Evolutionary conservation across 2,329 filamentous ascomycete genomes (phyloP), one percentile per base, ranked within the genome.

Genomic region (Pseudocercospora vitis): DNA sequence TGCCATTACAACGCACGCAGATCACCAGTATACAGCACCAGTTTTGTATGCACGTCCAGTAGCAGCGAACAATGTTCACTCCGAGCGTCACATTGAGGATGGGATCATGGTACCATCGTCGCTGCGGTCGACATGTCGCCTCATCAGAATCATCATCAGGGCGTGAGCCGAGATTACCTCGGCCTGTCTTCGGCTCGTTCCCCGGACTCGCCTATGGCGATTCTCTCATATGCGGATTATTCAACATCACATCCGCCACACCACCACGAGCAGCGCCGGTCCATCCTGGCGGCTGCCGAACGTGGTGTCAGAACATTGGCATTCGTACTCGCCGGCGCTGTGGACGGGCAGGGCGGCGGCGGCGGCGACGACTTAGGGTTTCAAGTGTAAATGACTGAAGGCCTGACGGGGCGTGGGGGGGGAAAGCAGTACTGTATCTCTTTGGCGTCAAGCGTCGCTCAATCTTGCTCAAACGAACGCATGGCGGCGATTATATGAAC

Each of bases 401-500:
- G 35, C 35, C 35, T 39, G 32, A 35, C 32, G 32, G 18, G 32
- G n/a, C n/a, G n/a, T n/a, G n/a, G n/a, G n/a, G n/a, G n/a, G n/a
- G n/a, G n/a, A n/a, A n/a, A n/a, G n/a, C n/a, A n/a, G n/a, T n/a
- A n/a, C 8, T 9, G 16, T 19, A 40, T 12, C 19, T 6, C 18
- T 16, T 19, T 19, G 18, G 19, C 6, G 26, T 29, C 6, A 11
- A 7, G 26, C 23, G 19, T 14, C 37, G 37, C 37, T 42, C 37
- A 42, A 42, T 42, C 37, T 42, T 42, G 37, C 37, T 42, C 37
- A 42, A 42, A 42, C 19, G 12, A n/a, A 42, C 37, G 37, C 37
- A 42, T 2, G 2, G 3, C 19, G 21, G 37, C 37, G 9, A 42
- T 6, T 42, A 42, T 42, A 42, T 42, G 37, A 42, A 12, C 6